Evolutionary conservation across 768 basidiomycete genomes (phyloP).

Genomic region (Xerocomellus intermedius): DNA sequence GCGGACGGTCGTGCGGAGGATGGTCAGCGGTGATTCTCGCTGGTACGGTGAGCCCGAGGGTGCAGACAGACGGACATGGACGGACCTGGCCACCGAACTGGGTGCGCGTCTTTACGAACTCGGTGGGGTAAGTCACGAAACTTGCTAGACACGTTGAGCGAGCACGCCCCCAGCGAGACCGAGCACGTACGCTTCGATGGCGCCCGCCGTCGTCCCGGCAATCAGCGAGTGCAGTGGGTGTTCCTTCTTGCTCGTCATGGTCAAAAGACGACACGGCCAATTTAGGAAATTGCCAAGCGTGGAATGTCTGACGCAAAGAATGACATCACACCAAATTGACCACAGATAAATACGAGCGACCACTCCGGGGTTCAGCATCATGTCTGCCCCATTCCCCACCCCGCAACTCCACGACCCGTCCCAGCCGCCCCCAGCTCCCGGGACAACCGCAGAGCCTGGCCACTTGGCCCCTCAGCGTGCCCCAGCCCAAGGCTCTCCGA

Average conservation of each 20-base stretch:
- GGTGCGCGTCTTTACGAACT: slow-evolving; percentile 91
- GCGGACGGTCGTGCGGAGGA: slow-evolving; percentile 70
- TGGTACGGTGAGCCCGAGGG: slow-evolving; percentile 21
- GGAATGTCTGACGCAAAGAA: background rate
- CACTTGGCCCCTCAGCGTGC: background rate
- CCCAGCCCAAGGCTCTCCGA: background rate
- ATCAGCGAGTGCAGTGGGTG: slow-evolving; percentile 84
- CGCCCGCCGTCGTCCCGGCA: slow-evolving; percentile 91
- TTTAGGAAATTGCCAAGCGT: slow-evolving; percentile 1
- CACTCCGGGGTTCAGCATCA: background rate
- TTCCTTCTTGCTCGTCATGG: slow-evolving; percentile 61
- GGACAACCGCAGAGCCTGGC: background rate
- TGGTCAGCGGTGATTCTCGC: slow-evolving; percentile 70
- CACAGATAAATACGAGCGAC: slow-evolving; percentile 16
- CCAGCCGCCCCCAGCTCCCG: slow-evolving; percentile 45
- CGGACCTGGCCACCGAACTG: slow-evolving; percentile 83
- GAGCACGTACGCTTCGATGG: slow-evolving; percentile 80
- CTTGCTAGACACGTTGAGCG: slow-evolving; percentile 47
- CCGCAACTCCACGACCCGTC: slow-evolving; percentile 44
- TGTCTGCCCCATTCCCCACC: slow-evolving; percentile 34
- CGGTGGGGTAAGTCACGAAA: slow-evolving; percentile 84
- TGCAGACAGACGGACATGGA: background rate
- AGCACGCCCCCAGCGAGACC: background rate
- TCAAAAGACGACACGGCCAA: background rate
- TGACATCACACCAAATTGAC: slow-evolving; percentile 12